Conservation (phyloP, 2,329 filamentous ascomycete species). For the Cercospora janseana region DNA sequence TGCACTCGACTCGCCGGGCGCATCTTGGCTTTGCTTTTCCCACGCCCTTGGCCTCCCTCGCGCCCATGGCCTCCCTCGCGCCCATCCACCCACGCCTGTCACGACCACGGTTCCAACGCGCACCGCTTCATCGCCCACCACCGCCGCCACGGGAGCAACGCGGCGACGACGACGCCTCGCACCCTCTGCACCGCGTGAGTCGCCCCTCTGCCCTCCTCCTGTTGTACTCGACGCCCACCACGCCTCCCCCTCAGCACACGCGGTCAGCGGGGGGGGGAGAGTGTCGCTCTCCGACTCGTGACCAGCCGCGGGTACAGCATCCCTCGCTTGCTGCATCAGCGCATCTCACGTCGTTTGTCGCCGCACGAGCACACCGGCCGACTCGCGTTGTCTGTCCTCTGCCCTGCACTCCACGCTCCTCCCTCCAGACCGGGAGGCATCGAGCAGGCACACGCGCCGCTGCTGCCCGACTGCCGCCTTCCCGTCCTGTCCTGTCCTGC, state of each 20-base stretch:
- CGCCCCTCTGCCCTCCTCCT: background rate
- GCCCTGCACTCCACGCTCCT: too few species aligned
- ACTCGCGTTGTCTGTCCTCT: background rate
- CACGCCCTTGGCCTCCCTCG: background rate
- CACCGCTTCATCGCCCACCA: slow-evolving; percentile 1
- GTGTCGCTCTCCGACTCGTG: slow-evolving; percentile 1
- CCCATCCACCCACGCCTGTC: background rate
- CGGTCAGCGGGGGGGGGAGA: slow-evolving; percentile 10
- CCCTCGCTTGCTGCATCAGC: slow-evolving; percentile 4
- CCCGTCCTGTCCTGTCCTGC: background rate
- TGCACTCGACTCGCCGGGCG: too few species aligned
- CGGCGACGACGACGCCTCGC: background rate
- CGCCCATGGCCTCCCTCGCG: background rate
- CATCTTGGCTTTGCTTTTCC: too few species aligned
- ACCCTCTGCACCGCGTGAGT: background rate
- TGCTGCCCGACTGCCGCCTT: slow-evolving; percentile 11
- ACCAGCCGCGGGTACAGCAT: background rate
- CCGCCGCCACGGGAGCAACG: background rate
- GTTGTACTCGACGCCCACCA: background rate
- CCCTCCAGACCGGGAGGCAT: too few species aligned
- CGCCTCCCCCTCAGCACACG: background rate
- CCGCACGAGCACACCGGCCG: slow-evolving; percentile 3
- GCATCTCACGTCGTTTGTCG: background rate
- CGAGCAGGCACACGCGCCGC: background rate
- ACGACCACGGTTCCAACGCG: slow-evolving; percentile 4